Conservation (phyloP, 2,329 filamentous ascomycete genomes). For the Trichophyton rubrum region DNA sequence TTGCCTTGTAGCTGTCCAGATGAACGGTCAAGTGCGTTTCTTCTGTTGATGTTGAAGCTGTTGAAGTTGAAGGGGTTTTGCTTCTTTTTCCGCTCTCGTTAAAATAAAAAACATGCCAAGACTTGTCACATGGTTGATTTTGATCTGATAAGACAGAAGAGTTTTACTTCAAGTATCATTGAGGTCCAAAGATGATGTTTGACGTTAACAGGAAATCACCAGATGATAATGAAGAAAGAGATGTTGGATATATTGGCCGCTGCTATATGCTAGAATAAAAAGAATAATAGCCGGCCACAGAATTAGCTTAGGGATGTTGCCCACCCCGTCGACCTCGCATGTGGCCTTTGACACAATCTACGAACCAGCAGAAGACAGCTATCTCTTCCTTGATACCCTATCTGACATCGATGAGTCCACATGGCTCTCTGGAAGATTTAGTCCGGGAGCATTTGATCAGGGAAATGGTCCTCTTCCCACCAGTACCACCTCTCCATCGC, state of each 20-base stretch:
- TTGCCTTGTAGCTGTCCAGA: slow-evolving; percentile 7
- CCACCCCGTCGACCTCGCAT: slow-evolving; percentile 86
- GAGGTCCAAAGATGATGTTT: not conserved
- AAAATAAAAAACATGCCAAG: not conserved
- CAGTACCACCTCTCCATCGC: slow-evolving; percentile 26
- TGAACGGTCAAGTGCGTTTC: not conserved
- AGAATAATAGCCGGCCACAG: not conserved
- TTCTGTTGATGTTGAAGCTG: not conserved
- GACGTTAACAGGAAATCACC: not conserved
- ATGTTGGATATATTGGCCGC: not conserved
- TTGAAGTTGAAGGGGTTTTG: not conserved
- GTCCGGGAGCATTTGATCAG: slow-evolving; percentile 1
- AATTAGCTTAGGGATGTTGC: slow-evolving; percentile 53
- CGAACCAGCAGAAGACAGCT: slow-evolving; percentile 93
- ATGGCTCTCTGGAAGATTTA: slow-evolving; percentile 57
- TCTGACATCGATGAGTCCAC: slow-evolving; percentile 55
- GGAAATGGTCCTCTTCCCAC: slow-evolving; percentile 10
- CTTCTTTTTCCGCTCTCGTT: not conserved
- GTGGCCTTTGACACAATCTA: slow-evolving; percentile 82
- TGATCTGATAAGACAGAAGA: not conserved
- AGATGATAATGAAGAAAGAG: not conserved
- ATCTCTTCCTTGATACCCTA: slow-evolving; percentile 81
- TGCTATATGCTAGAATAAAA: not conserved
- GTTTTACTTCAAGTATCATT: not conserved
- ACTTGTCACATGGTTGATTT: slow-evolving; percentile 1